Base-by-base conservation (phyloP, 805 yeast genomes). In the Yamadazyma scolyti region DNA sequence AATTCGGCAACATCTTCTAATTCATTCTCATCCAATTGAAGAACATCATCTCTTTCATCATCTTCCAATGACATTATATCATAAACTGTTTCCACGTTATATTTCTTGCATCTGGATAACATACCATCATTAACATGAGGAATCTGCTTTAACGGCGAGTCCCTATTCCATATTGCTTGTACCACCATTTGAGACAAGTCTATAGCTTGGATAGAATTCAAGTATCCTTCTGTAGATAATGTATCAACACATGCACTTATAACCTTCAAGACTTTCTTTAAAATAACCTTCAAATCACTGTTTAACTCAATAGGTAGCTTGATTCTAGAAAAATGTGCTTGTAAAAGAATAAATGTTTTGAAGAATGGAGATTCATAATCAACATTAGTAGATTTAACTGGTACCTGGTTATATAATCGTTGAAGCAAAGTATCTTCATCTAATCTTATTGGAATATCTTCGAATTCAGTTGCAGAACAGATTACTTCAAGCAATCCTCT, bases 181-280 rank as follows among this genome's bases (percentile, higher is more conserved):
- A 82, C 75, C 5, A 86, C 58, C 94, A 87, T 84, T 51, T 93
- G 98, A 2, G 83, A 72, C 30, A 88, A 51, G 50, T 93, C 97
- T 84, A 93, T 84, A 0, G 86, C 90, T 26, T 73, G 69, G 42
- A 86, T 68, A 0, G 95, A 88, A 52, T 78, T 82, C 47, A 89
- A 58, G 42, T 72, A 65, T 0, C 97, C 96, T 37, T 87, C 87
- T 42, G 86, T 75, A 0, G 95, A 79, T 22, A 88, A 59, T 1
- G 81, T 59, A 52, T 93, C 97, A 12, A 85, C 79, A 27, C 77
- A 61, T 0, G 90, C 85, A 43, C 78, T 69, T 6, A 85, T 56
- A 13, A 88, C 47, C 3, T 62, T 65, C 27, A 81, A 37, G 0
- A 75, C 54, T 25, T 58, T 68, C 13, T 63, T 57, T 9, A 89